A percentile compares a stretch with the other conserved stretches of the same genome.
Conservation (phyloP, 1,284 basidiomycete species). For the Porogramme epimiltina region DNA sequence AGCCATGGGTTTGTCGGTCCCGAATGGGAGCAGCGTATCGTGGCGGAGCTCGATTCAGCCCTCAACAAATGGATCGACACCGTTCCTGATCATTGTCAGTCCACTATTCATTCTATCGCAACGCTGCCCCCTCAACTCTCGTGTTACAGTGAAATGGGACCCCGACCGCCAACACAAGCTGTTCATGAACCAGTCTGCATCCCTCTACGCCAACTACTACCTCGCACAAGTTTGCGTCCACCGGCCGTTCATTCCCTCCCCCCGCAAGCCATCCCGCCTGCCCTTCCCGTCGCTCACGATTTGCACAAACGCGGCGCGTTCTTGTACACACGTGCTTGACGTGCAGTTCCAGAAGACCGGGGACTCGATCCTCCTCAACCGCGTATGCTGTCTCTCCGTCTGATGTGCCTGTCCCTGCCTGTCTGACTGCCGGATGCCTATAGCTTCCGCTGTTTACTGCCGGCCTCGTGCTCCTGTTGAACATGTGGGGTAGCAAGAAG, state of each 20-base stretch:
- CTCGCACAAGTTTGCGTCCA: slow-evolving; percentile 58
- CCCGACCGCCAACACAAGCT: slow-evolving; percentile 44
- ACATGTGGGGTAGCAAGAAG: slow-evolving; percentile 72
- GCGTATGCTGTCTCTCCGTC: not conserved
- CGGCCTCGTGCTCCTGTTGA: slow-evolving; percentile 69
- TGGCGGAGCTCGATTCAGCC: slow-evolving; percentile 25
- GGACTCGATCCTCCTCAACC: not conserved
- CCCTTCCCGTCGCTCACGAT: slow-evolving; percentile 10
- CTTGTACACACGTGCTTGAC: slow-evolving; percentile 9
- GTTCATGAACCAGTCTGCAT: slow-evolving; percentile 55
- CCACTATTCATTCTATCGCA: not conserved
- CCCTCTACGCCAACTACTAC: slow-evolving; percentile 56
- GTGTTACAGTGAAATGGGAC: slow-evolving; percentile 51
- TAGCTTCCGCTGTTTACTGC: slow-evolving; percentile 58
- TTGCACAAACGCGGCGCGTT: slow-evolving; percentile 12
- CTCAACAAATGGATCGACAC: slow-evolving; percentile 27
- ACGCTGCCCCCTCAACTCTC: no score
- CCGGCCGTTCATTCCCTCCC: slow-evolving; percentile 61
- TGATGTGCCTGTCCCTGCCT: no score
- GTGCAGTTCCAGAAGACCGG: not conserved
- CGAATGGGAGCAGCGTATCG: slow-evolving; percentile 26
- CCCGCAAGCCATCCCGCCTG: not conserved
- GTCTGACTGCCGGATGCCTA: no score
- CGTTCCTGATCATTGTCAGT: slow-evolving; percentile 26
- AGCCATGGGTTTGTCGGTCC: slow-evolving; percentile 20